Evolutionary conservation across 208 protist genomes (phyloP), one percentile per base, ranked within the genome.

Genomic region (Trypanosoma scelopori): DNA sequence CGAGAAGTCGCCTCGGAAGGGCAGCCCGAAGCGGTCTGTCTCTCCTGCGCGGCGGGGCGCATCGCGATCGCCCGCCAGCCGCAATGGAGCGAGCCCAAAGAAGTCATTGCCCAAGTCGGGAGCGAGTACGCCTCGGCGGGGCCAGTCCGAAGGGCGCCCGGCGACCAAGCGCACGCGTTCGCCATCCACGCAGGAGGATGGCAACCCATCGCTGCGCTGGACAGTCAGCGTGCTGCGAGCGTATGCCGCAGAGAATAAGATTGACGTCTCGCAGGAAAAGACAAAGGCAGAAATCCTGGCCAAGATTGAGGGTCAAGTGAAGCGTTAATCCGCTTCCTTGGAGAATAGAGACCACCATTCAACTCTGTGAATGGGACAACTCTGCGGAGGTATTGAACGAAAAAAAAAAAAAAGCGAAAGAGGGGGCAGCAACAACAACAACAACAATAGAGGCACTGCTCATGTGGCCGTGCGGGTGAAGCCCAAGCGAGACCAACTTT

Each of bases 201-300:
- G 49, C 25, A 78, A 61, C 13, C 82, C 84, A 20, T 81, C 68
- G 53, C 45, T 52, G 52, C 59, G 47, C 18, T 94, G 88, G 88
- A 84, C 83, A 25, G 57, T 94, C 20, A 63, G 74, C 2, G 77
- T 65, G 39, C 69, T 94, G 50, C 81, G 70, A 72, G 75, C 78
- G 49, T 94, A 77, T 49, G 89, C 89, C 3, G 75, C 84, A 62
- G 72, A 85, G 12, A 78, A 91, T 50, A 41, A 50, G 3, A 86
- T 94, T 41, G n/a, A 58, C 13, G 30, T 92, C 32, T 55, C 53
- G 3, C 79, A 83, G 1, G 52, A 73, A 12, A 68, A 71, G 22
- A 80, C 50, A 12, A 94, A 92, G 69, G 59, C 74, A 9, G 82
- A 82, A 27, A 88, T 94, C 35, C 76, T 94, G 25, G n/a, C 48